phyloP scores from a whole-genome alignment of 2,329 filamentous ascomycete species.

The Coniella vitis region DNA sequence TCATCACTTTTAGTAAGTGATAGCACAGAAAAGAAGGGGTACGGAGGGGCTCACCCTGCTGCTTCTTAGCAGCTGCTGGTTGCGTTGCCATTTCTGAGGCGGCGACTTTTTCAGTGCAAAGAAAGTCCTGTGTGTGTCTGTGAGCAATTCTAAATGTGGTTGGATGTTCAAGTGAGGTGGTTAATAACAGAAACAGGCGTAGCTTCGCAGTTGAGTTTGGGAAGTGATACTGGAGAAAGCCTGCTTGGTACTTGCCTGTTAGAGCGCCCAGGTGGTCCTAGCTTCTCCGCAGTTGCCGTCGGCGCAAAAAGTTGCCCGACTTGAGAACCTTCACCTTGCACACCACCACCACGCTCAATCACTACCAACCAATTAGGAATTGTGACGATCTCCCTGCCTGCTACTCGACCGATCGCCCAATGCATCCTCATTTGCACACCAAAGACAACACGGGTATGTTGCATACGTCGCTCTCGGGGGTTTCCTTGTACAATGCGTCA shows the following conservation, averaged over 20 bases:
- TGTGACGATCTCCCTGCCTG: neutral
- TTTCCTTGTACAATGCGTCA: neutral
- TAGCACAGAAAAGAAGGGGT: neutral
- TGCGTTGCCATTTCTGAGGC: slow-evolving; percentile 33
- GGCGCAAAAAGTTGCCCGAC: slow-evolving; percentile 4
- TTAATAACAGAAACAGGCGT: neutral
- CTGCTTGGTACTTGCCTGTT: neutral
- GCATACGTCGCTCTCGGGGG: slow-evolving; percentile 1
- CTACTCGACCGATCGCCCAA: slow-evolving; percentile 35
- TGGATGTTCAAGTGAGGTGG: slow-evolving; percentile 9
- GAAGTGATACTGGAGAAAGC: neutral
- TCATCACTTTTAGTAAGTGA: neutral
- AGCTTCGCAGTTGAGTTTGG: neutral
- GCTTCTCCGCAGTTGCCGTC: slow-evolving; percentile 1
- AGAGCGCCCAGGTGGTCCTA: slow-evolving; percentile 9
- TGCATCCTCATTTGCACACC: slow-evolving; percentile 97
- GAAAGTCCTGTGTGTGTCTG: no score
- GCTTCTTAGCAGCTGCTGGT: slow-evolving; percentile 59
- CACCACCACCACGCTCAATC: neutral
- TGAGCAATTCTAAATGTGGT: no score
- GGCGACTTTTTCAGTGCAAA: no score
- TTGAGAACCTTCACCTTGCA: neutral
- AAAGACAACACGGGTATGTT: slow-evolving; percentile 76
- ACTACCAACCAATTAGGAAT: neutral
- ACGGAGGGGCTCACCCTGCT: slow-evolving; percentile 52